Evolutionary conservation across 495 filamentous ascomycete genomes (phyloP).

Genomic region (Hypoxylon perforatum): DNA sequence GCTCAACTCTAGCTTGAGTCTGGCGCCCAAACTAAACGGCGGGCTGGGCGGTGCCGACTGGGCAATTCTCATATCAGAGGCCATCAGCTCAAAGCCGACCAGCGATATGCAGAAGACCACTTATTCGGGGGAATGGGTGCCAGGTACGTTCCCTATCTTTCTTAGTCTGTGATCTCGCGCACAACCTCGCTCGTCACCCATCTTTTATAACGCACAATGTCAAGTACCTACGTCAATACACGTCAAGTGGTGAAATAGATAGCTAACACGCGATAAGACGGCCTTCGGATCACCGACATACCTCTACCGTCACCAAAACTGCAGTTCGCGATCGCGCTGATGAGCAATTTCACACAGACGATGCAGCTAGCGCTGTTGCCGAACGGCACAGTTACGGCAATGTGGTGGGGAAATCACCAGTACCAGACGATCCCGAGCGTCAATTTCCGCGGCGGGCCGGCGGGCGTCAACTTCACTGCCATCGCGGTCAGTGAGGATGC

Average conservation of each 20-base stretch:
- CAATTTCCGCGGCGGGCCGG: conserved; percentile 25
- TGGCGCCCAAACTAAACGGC: conserved; percentile 18
- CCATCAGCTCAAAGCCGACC: not conserved
- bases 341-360: conserved; percentile 13
- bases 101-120: conserved; percentile 18
- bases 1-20: conserved; percentile 15
- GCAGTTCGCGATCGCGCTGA: conserved; percentile 22
- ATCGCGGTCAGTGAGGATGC: conserved; percentile 26
- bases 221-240: too few species aligned
- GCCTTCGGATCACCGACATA: not conserved
- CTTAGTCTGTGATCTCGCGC: too few species aligned
- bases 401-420: conserved; percentile 1
- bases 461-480: conserved; percentile 31
- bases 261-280: not conserved
- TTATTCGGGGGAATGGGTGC: conserved; percentile 9
- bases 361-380: conserved; percentile 24
- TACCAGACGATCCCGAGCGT: conserved; percentile 17
- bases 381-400: conserved; percentile 31
- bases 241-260: too few species aligned
- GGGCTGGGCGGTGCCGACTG: not conserved
- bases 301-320: conserved; percentile 12
- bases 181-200: too few species aligned
- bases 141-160: too few species aligned
- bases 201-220: too few species aligned
- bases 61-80: conserved; percentile 15